Evolutionary conservation across 2,329 filamentous ascomycete species (phyloP).

Genomic region (Macrophomina tecta): DNA sequence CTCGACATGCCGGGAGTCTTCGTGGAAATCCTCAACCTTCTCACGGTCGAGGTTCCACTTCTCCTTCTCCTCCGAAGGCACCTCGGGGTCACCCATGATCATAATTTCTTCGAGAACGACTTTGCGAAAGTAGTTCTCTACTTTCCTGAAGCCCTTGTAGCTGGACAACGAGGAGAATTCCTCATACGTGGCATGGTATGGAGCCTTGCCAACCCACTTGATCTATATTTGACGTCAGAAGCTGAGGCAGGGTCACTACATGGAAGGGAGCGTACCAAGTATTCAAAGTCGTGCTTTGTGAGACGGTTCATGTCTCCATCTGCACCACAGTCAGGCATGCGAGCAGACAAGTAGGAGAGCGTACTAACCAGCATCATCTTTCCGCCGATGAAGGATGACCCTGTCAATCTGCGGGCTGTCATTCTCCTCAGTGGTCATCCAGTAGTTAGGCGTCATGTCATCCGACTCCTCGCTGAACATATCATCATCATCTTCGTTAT

Average conservation of each 20-base stretch:
- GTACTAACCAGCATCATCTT: slow-evolving; percentile 62
- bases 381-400: slow-evolving; percentile 84
- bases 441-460: slow-evolving; percentile 71
- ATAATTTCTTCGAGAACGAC: slow-evolving; percentile 79
- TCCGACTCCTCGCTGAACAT: slow-evolving; percentile 65
- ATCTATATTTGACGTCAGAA: slow-evolving; percentile 60
- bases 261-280: slow-evolving; percentile 54
- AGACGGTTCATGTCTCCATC: slow-evolving; percentile 47
- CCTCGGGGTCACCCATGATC: slow-evolving; percentile 70
- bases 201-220: slow-evolving; percentile 96
- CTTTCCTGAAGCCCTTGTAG: slow-evolving; percentile 83
- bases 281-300: slow-evolving; percentile 83
- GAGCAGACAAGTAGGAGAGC: background rate
- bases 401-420: slow-evolving; percentile 86
- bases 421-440: slow-evolving; percentile 73
- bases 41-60: slow-evolving; percentile 96
- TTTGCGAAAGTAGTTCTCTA: slow-evolving; percentile 95
- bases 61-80: slow-evolving; percentile 84
- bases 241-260: background rate
- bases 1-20: slow-evolving; percentile 91
- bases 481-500: slow-evolving; percentile 70
- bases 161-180: slow-evolving; percentile 73
- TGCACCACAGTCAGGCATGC: slow-evolving; percentile 34
- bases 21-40: slow-evolving; percentile 83
- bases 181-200: slow-evolving; percentile 97